Percentiles rank a stretch among this genome's conserved stretches.
Conservation (phyloP, 768 basidiomycete genomes). For the Russula sp. region DNA sequence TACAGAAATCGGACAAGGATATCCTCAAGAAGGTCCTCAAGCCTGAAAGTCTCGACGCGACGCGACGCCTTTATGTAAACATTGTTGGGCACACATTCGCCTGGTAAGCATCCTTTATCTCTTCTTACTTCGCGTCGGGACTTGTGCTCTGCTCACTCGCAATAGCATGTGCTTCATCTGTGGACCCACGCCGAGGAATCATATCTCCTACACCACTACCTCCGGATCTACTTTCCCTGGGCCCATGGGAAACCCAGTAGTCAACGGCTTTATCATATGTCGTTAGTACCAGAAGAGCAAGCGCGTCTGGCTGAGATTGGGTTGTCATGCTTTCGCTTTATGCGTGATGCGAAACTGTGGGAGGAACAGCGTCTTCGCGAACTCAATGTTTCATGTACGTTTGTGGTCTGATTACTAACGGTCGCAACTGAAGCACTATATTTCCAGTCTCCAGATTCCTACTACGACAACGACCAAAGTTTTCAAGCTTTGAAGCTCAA, state of each 20-base stretch:
- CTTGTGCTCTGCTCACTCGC: not conserved
- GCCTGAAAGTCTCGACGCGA: constrained; percentile 18
- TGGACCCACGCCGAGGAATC: constrained; percentile 27
- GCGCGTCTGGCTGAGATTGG: constrained; percentile 19
- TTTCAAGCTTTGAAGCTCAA: constrained; percentile 18
- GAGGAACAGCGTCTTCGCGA: constrained; percentile 18
- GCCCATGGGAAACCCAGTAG: constrained; percentile 17
- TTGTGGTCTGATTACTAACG: no score
- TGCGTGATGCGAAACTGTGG: constrained; percentile 24
- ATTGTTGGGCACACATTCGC: constrained; percentile 22
- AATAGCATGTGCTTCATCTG: constrained; percentile 21
- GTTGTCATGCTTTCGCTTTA: constrained; percentile 24
- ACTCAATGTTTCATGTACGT: constrained; percentile 12
- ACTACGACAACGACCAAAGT: constrained; percentile 7
- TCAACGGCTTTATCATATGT: constrained; percentile 18
- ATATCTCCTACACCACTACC: constrained; percentile 22
- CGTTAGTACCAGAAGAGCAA: constrained; percentile 17
- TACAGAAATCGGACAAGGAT: constrained; percentile 21
- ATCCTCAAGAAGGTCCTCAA: constrained; percentile 23
- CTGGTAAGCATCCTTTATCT: not conserved
- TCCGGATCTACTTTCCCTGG: constrained; percentile 28
- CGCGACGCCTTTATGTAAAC: constrained; percentile 15
- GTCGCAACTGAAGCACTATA: not conserved
- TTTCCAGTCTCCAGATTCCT: constrained; percentile 13
- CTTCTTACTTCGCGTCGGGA: not conserved